Conservation (phyloP, 768 basidiomycete species). For the Rhodotorula paludigena region DNA sequence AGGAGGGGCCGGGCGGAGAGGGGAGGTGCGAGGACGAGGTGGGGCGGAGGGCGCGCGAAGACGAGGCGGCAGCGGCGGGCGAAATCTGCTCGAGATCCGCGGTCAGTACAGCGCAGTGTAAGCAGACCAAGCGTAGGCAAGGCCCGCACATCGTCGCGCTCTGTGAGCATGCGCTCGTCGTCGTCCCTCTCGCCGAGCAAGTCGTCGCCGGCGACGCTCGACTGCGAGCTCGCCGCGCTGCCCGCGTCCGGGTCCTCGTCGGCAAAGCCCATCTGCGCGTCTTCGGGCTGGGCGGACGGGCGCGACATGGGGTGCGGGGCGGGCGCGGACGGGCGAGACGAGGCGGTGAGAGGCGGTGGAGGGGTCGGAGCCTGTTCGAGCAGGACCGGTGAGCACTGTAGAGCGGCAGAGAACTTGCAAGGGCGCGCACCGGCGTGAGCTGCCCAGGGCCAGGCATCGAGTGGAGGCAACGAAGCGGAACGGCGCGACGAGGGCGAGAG, state of each 20-base stretch:
- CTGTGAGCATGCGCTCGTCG: background rate
- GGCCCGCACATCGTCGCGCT: background rate
- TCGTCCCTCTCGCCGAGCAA: background rate
- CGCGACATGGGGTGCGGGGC: background rate
- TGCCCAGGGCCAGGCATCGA: conserved; percentile 4
- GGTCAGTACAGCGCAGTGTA: background rate
- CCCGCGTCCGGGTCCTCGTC: background rate
- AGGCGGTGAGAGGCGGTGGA: background rate
- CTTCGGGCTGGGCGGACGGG: background rate
- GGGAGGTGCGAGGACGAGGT: background rate
- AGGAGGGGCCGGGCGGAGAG: background rate
- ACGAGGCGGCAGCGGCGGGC: background rate
- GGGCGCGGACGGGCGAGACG: background rate
- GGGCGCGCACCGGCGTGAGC: background rate
- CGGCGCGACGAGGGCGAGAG: too few species aligned
- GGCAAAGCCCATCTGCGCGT: conserved; percentile 1
- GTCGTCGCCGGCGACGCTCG: conserved; percentile 8
- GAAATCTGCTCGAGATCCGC: too few species aligned
- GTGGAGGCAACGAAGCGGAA: too few species aligned
- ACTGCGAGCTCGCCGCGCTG: conserved; percentile 1
- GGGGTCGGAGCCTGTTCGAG: background rate
- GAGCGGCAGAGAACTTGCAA: background rate
- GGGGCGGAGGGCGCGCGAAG: background rate
- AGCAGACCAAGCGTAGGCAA: background rate
- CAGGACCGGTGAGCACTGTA: too few species aligned